Base-by-base conservation (phyloP, 306 rosid genomes). In the Dalbergia cochinchinensis region DNA sequence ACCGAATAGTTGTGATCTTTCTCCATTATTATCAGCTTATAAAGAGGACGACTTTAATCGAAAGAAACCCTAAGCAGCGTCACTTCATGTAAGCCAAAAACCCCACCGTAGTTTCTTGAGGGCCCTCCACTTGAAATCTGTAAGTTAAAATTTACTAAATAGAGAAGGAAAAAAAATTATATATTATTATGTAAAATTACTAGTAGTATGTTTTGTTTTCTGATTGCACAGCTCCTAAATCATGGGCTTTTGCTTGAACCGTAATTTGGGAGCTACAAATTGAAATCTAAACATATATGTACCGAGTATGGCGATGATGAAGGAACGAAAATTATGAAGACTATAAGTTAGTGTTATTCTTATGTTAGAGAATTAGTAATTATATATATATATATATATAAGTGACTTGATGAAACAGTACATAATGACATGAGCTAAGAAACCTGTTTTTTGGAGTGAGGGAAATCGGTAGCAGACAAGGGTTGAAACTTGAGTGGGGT, bases 1-100 rank as follows among this genome's bases (percentile, higher is more conserved):
- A 93, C 98, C 90, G 97, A 76, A 86, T 82, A 88, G 90, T 86
- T 78, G 45, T 85, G 88, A 76, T 88, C 88, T 87, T 93, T 90
- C 79, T 93, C 98, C 94, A 91, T 93, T 81, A 73, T 80, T 81
- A 65, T 78, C 50, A 22, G 67, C 66, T 78, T 83, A 75, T 81
- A 72, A 58, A 72, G 59, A 42, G 64, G 80, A 35, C 55, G 45
- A 65, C 90, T 83, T 88, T 65, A 79, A 74, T 74, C 18, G 64
- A 81, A 75, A 80, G 57, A 83, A 83, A 77, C 85, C 86, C 86
- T 76, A 74, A 74, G 19, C 59, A 37, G 64, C 62, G 78, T 67
- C 69, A 59, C 51, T 75, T 37, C 82, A 65, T 65, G 85, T 59
- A 73, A 75, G 68, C 80, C 86, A 88, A 72, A 26, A 84, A 67